Evolutionary conservation across 75 land plant species (phyloP).

Genomic region (Adiantum capillusveneris): DNA sequence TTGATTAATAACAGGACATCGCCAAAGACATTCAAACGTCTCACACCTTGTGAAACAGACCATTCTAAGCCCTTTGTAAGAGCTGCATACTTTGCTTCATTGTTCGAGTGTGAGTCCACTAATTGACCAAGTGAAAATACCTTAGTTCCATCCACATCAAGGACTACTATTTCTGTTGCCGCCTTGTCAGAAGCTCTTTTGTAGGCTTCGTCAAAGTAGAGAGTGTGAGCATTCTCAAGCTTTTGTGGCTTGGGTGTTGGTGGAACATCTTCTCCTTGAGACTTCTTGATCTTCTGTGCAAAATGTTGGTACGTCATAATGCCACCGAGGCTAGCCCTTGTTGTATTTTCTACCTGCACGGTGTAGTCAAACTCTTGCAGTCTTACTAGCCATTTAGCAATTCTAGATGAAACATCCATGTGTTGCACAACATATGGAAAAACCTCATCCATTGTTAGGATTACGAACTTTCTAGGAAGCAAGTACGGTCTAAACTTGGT

Average conservation of each 20-base stretch:
- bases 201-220: not conserved
- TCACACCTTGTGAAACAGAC: not conserved
- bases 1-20: too few relatives aligned
- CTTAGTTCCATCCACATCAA: not conserved
- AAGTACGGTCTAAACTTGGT: too few relatives aligned
- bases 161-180: not conserved
- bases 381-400: too few relatives aligned
- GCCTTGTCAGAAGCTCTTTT: not conserved
- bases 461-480: too few relatives aligned
- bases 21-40: not conserved
- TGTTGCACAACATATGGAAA: too few relatives aligned
- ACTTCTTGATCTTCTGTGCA: too few relatives aligned
- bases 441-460: too few relatives aligned
- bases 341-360: too few relatives aligned
- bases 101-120: not conserved
- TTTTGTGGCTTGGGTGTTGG: not conserved
- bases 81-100: not conserved
- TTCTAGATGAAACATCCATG: too few relatives aligned
- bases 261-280: not conserved
- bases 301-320: too few relatives aligned
- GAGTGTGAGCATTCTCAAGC: not conserved
- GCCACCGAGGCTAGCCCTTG: too few relatives aligned
- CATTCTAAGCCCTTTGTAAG: not conserved
- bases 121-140: not conserved
- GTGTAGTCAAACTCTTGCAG: too few relatives aligned